Evolutionary conservation across 176 grass and related monocot genomes (phyloP), one percentile per base, ranked within the genome.

Genomic region (Chloris gayana): DNA sequence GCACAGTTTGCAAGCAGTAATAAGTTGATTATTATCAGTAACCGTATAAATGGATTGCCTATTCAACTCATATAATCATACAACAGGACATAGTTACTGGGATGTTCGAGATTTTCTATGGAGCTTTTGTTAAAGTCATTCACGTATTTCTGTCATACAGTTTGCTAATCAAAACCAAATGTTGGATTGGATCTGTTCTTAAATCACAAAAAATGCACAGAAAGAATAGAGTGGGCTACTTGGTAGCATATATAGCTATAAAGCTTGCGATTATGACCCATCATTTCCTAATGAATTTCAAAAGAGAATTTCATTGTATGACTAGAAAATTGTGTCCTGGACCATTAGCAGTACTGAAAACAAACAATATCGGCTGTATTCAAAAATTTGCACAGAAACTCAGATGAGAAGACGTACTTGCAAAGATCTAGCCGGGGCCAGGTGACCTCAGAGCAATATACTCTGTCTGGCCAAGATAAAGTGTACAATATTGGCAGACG

Each of bases 391-490:
- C 57, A 81, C 18, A 80, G n/a, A 58, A 58, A 58, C 56, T 14
- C 30, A 69, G 37, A 74, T 29, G 70, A 38, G 67, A 44, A 65
- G 30, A 32, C 65, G 14, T 89, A 97, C 92, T 95, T 91, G 96
- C 96, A 99, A 85, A 99, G 90, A 84, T 99, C 93, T 33, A 99
- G 88, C 29, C 96, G 87, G 63, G 96, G 92, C 96, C 96, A 99
- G 33, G 93, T 95, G 39, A 93, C 14, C 65, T 95, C 93, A 31
- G 96, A 99, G 75, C 96, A 99, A 80, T 93, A 86, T 33, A 99
- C 89, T 89, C 96, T 93, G 2, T 99, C 90, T 19, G 96, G 96
- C 96, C 96, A 99, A 53, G 96, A 99, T 78, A 99, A 74, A 59
- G 96, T 99, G 80, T 99, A 99, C 15, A 99, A 75, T 64, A 99